phyloP scores from a whole-genome alignment of 2,329 filamentous ascomycete genomes.

The Apiospora aurea region DNA sequence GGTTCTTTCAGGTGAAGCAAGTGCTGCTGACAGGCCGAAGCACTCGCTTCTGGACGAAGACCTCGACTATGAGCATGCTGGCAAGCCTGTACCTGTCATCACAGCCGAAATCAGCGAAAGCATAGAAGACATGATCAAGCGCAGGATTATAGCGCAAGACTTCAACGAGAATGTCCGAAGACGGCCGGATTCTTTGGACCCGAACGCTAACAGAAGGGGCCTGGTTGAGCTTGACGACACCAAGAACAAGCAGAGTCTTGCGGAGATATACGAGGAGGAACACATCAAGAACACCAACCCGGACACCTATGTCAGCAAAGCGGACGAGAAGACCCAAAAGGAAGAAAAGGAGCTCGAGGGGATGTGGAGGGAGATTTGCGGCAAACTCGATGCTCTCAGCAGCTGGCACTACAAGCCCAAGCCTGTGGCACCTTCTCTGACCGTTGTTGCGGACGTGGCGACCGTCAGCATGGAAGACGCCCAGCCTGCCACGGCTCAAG shows the following conservation, averaged over 20 bases:
- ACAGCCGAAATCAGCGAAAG: constrained; percentile 89
- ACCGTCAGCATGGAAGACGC: constrained; percentile 95
- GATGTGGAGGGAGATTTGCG: constrained; percentile 82
- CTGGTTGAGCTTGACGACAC: constrained; percentile 84
- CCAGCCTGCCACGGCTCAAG: constrained; percentile 81
- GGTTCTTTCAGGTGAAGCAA: constrained; percentile 88
- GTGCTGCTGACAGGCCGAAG: constrained; percentile 79
- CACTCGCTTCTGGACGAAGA: constrained; percentile 96
- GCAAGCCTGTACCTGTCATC: constrained; percentile 93
- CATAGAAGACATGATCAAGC: constrained; percentile 93
- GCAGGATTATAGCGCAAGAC: constrained; percentile 85
- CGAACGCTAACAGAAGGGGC: constrained; percentile 70
- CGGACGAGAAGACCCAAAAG: constrained; percentile 81
- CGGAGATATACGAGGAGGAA: constrained; percentile 93
- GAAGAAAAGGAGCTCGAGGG: constrained; percentile 84
- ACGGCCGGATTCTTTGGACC: constrained; percentile 74
- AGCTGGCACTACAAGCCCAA: constrained; percentile 97
- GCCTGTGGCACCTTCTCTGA: constrained; percentile 79
- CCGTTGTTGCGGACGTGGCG: constrained; percentile 89
- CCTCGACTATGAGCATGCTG: constrained; percentile 92
- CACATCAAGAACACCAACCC: constrained; percentile 81
- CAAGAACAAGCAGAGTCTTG: constrained; percentile 86
- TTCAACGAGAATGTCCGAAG: constrained; percentile 92
- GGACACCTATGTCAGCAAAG: constrained; percentile 78
- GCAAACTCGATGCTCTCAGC: constrained; percentile 85